Conservation (phyloP, 805 yeast species). For the Myxozyma mucilagina region DNA sequence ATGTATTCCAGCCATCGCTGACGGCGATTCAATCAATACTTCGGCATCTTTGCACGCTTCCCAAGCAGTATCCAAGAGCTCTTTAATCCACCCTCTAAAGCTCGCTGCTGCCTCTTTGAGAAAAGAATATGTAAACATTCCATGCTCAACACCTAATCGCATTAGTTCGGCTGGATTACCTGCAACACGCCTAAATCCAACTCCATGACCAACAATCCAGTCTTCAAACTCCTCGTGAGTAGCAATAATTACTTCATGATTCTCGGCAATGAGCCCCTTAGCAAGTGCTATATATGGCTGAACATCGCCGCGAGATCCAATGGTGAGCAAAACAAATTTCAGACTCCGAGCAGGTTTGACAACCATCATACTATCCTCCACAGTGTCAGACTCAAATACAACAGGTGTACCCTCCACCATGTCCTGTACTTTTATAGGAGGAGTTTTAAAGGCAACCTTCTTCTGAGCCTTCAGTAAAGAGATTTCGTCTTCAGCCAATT, state of each 20-base stretch:
- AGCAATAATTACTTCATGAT: conserved; percentile 81
- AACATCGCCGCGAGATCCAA: conserved; percentile 95
- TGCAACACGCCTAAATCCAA: conserved; percentile 73
- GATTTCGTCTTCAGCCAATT: conserved; percentile 3
- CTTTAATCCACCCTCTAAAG: conserved; percentile 81
- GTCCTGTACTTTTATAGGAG: not conserved
- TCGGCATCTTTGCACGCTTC: conserved; percentile 81
- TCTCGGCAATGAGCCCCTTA: conserved; percentile 72
- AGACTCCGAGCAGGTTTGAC: conserved; percentile 54
- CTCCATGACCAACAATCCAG: conserved; percentile 69
- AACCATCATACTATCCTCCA: conserved; percentile 42
- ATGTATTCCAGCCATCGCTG: conserved; percentile 93
- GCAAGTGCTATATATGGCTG: conserved; percentile 95
- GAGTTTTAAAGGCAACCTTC: not conserved
- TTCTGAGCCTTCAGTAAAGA: conserved; percentile 1
- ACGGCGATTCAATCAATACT: conserved; percentile 89
- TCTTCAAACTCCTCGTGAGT: conserved; percentile 79
- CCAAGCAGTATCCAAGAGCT: conserved; percentile 75
- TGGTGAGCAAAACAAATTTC: conserved; percentile 72
- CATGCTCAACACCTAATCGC: conserved; percentile 90
- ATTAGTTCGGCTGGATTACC: conserved; percentile 92
- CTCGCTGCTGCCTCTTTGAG: conserved; percentile 77
- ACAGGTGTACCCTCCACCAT: conserved; percentile 12
- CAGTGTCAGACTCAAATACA: conserved; percentile 40
- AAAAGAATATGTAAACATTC: conserved; percentile 78